These are phyloP conservation scores for Warburgia ugandensis DNA, from an alignment of 164 flowering plant species.

Conservation along the genomic window DNA sequence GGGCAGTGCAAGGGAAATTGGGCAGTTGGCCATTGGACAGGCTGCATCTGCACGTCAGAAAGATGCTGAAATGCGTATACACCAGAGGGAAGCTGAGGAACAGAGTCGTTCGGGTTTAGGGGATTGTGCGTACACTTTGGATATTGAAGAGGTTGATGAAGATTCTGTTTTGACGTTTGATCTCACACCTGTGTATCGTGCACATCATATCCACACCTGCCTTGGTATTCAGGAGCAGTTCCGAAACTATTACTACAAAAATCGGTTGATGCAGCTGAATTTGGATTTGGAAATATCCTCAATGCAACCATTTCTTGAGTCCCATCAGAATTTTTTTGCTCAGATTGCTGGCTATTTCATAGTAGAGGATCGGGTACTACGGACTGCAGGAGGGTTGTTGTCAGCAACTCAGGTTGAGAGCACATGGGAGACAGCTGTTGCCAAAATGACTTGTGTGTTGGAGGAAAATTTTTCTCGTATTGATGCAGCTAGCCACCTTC, in stretches of 20 bases:
- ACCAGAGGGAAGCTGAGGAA: constrained; percentile 78
- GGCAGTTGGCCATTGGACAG: constrained; percentile 71
- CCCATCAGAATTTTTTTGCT: constrained; percentile 62
- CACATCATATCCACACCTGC: constrained; percentile 66
- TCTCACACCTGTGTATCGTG: constrained; percentile 78
- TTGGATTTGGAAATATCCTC: constrained; percentile 72
- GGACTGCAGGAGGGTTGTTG: constrained; percentile 69
- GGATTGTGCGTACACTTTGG: constrained; percentile 53
- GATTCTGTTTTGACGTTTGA: constrained; percentile 64
- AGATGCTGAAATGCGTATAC: constrained; percentile 66
- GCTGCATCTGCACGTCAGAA: constrained; percentile 68
- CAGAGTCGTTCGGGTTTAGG: constrained; percentile 48
- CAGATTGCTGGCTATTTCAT: constrained; percentile 83
- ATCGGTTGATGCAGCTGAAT: constrained; percentile 66
- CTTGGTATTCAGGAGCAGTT: constrained; percentile 64
- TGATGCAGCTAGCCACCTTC: constrained; percentile 72
- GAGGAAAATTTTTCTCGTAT: constrained; percentile 62
- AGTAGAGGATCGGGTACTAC: constrained; percentile 75
- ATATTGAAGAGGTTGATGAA: constrained; percentile 63
- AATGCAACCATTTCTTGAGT: constrained; percentile 65
- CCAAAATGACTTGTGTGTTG: constrained; percentile 53
- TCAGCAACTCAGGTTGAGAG: constrained; percentile 52
- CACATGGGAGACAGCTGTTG: constrained; percentile 77
- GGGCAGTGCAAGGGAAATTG: constrained; percentile 67
- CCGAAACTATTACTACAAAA: constrained; percentile 70